Evolutionary conservation across 2,329 filamentous ascomycete genomes (phyloP).

Genomic region (Fusarium agapanthi): DNA sequence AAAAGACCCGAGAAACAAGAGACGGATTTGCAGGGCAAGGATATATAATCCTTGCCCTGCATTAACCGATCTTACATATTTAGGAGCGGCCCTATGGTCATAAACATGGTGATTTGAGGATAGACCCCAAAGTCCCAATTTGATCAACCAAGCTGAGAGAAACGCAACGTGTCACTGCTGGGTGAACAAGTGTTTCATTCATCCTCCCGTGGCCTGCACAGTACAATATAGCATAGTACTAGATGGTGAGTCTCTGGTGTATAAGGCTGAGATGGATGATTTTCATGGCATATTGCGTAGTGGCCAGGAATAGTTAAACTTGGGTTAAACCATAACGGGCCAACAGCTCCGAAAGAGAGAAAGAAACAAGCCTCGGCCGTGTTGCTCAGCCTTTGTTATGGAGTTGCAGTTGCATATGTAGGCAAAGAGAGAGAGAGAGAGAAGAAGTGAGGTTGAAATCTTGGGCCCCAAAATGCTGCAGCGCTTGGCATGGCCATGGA

Average conservation of each 20-base stretch:
- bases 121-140: neutral
- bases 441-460: constrained; percentile 14
- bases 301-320: neutral
- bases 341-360: constrained; percentile 2
- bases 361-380: neutral
- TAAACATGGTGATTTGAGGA: neutral
- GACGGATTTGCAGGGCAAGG: neutral
- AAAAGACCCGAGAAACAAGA: neutral
- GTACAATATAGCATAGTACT: neutral
- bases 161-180: constrained; percentile 17
- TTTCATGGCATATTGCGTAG: neutral
- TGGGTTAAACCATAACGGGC: neutral
- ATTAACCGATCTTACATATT: constrained; percentile 13
- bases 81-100: neutral
- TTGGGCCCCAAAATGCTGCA: neutral
- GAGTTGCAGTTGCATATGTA: neutral
- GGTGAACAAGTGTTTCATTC: neutral
- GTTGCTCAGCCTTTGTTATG: constrained; percentile 12
- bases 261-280: constrained; percentile 21
- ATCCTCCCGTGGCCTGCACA: neutral
- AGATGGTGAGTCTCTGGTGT: neutral
- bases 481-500: constrained; percentile 13
- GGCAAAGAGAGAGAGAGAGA: neutral
- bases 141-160: neutral
- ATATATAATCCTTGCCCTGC: constrained; percentile 3